Evolutionary conservation across 345 rosid genomes (phyloP).

Genomic region (Stellera chamaejasme): DNA sequence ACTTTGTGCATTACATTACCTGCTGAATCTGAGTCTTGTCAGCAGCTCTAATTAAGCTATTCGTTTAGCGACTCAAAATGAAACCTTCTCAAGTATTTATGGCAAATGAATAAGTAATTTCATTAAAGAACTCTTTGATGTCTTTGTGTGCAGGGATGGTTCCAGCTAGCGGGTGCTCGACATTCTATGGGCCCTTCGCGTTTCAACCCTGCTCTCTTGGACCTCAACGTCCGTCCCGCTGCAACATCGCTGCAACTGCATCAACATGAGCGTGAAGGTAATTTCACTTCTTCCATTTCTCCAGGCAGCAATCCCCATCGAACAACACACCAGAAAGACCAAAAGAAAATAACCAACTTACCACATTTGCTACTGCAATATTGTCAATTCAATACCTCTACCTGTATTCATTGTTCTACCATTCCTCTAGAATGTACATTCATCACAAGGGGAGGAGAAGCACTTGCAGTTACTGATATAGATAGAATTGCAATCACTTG

Average conservation of each 20-base stretch:
- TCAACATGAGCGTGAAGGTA: constrained; percentile 28
- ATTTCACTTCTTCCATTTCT: background rate
- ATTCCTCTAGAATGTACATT: background rate
- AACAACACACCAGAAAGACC: no score
- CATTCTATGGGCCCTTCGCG: constrained; percentile 91
- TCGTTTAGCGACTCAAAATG: background rate
- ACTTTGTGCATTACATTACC: no score
- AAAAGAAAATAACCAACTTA: no score
- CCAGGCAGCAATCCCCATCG: no score
- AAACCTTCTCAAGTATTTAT: background rate
- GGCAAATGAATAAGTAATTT: background rate
- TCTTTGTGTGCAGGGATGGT: constrained; percentile 59
- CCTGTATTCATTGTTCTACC: no score
- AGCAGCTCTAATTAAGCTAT: background rate
- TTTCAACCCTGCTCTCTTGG: constrained; percentile 60
- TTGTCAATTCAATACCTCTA: no score
- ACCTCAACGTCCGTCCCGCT: constrained; percentile 70
- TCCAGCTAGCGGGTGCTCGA: constrained; percentile 80
- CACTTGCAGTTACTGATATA: constrained; percentile 8
- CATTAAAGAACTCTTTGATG: background rate
- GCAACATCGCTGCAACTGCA: constrained; percentile 49
- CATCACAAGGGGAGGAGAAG: background rate
- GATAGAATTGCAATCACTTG: constrained; percentile 16
- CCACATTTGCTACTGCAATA: no score
- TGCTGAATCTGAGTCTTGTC: no score